Conservation (phyloP, 108 stramenopile genomes). For the Skeletonema potamos region DNA sequence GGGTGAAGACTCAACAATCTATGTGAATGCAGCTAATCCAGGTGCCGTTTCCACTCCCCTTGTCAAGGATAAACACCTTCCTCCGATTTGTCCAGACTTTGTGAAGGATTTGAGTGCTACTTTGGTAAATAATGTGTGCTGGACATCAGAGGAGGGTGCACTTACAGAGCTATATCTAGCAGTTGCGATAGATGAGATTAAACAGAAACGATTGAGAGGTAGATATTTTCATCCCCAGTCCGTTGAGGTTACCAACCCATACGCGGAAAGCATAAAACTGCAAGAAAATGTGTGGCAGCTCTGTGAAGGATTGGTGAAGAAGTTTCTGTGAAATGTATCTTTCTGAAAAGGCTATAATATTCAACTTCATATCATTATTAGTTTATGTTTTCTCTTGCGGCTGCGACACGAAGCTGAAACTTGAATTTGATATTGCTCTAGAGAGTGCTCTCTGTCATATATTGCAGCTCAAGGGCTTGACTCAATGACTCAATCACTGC, state of each 20-base stretch:
- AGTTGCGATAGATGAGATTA: slow-evolving; percentile 19
- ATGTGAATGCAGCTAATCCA: slow-evolving; percentile 54
- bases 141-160: slow-evolving; percentile 56
- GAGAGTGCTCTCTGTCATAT: too few relatives aligned
- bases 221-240: slow-evolving; percentile 61
- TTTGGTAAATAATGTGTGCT: slow-evolving; percentile 28
- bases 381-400: too few relatives aligned
- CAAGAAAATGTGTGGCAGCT: slow-evolving; percentile 55
- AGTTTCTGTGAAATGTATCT: slow-evolving; percentile 4
- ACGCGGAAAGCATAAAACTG: slow-evolving; percentile 26
- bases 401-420: too few relatives aligned
- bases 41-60: slow-evolving; percentile 42
- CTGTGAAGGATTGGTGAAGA: slow-evolving; percentile 41
- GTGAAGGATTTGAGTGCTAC: background rate
- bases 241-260: slow-evolving; percentile 30
- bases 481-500: too few relatives aligned
- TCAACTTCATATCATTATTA: too few relatives aligned
- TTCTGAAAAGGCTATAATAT: background rate
- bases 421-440: too few relatives aligned
- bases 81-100: background rate
- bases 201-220: slow-evolving; percentile 45
- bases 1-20: slow-evolving; percentile 33
- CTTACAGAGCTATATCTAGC: slow-evolving; percentile 51
- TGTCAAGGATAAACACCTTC: background rate
- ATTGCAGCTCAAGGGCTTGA: too few relatives aligned